A percentile compares a stretch with the other conserved stretches of the same genome.
Evolutionary conservation across 345 rosid species (phyloP).

Genomic region (Eutrema yunnanense): DNA sequence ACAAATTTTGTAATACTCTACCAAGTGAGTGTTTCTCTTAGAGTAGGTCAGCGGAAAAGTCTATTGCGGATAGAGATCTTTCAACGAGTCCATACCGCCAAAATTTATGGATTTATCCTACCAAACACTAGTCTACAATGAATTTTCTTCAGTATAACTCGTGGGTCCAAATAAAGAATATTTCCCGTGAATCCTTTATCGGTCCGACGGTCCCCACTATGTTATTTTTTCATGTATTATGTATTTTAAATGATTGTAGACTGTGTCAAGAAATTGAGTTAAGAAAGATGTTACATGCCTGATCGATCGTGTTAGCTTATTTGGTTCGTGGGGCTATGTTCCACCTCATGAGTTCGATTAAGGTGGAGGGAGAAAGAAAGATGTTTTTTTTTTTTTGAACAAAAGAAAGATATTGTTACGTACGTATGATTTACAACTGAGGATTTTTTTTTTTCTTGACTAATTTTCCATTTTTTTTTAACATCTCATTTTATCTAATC

Average conservation of each 20-base stretch:
- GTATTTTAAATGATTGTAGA: no score
- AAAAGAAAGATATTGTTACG: no score
- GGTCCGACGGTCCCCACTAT: not conserved
- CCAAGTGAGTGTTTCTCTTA: not conserved
- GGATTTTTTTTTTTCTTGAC: no score
- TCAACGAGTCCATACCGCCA: not conserved
- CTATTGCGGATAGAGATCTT: not conserved
- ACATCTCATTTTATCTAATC: no score
- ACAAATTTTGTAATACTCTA: not conserved
- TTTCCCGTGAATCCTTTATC: not conserved
- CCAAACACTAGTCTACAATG: not conserved
- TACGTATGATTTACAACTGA: no score
- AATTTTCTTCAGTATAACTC: not conserved
- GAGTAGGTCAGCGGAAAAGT: not conserved
- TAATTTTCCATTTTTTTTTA: no score
- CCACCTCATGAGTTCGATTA: no score
- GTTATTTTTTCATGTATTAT: not conserved
- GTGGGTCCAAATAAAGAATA: not conserved
- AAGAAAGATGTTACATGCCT: no score
- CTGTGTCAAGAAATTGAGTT: not conserved
- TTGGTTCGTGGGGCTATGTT: no score
- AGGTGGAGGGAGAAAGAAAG: no score
- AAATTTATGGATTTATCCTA: not conserved
- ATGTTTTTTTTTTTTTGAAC: no score
- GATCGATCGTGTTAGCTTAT: no score